Base-by-base conservation (phyloP, 768 basidiomycete species). In the Hirschioporus abietinus region DNA sequence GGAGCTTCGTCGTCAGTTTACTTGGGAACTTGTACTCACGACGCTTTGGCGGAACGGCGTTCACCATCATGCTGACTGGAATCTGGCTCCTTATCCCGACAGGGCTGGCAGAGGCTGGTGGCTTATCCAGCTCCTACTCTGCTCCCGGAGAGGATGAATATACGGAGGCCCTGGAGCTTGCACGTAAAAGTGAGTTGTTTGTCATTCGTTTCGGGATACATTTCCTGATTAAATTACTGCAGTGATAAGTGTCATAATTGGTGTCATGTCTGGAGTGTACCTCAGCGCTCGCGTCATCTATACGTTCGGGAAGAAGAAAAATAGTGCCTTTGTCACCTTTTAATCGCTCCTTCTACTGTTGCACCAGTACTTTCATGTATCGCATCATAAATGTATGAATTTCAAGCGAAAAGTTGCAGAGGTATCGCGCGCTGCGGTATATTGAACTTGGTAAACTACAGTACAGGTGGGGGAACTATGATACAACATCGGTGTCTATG, bases 61-160 rank as follows among this genome's bases (percentile, higher is more conserved):
- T 95, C 76, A 93, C 92, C 10, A 88, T 88, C 1, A 95, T 95
- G 93, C 91, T 94, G 57, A 91, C 93, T 26, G 93, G 92, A 52
- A 92, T 95, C 6, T 75, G 93, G 69, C 93, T 95, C 76, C 79
- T 95, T 67, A 92, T 95, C 26, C 93, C 93, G 15, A 34, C 15
- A 24, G 26, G 30, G 9, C 60, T 61, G 15, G 60, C 60, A 34
- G 60, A 61, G 12, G 60, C 60, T 3, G 60, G 60, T 61, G 60
- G 60, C 2, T 34, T 61, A 17, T 61, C 60, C 3, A 61, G 30
- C 30, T 61, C 60, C 15, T 61, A 61, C 60, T 1, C 12, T 1
- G 60, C 25, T 24, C 60, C 60, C 1, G 60, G 60, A 25, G 60
- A 61, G 23, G 60, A 61, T 24, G 60, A 61, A 23, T 61, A 61